phyloP scores from a whole-genome alignment of 441 rosid species.

The Jatropha podagrica region DNA sequence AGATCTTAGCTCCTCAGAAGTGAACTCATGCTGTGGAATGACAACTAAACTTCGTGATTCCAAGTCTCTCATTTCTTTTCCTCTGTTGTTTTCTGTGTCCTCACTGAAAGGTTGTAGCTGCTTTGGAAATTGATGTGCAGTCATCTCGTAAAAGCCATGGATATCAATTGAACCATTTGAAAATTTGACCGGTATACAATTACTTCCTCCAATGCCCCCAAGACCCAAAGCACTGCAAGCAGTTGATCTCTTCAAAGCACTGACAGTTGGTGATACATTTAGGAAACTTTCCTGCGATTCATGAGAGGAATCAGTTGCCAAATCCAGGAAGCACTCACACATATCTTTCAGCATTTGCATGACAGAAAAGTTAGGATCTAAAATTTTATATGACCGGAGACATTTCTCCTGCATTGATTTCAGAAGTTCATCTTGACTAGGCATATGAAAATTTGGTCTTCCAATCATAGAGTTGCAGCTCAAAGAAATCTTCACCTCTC shows the following conservation, averaged over 20 bases:
- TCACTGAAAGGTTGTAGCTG: slow-evolving; percentile 11
- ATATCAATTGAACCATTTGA: slow-evolving; percentile 24
- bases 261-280: slow-evolving; percentile 37
- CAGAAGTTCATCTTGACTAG: slow-evolving; percentile 66
- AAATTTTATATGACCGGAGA: slow-evolving; percentile 66
- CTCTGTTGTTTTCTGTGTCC: slow-evolving; percentile 25
- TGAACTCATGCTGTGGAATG: slow-evolving; percentile 48
- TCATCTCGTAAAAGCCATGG: slow-evolving; percentile 15
- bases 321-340: slow-evolving; percentile 70
- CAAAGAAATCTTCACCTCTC: slow-evolving; percentile 85
- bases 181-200: slow-evolving; percentile 15
- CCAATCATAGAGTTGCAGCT: slow-evolving; percentile 60
- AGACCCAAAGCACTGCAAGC: slow-evolving; percentile 31
- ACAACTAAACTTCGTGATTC: slow-evolving; percentile 41
- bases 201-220: slow-evolving; percentile 15
- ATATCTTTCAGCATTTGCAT: slow-evolving; percentile 65
- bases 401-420: slow-evolving; percentile 71
- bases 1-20: slow-evolving; percentile 49
- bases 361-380: slow-evolving; percentile 74
- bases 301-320: slow-evolving; percentile 57
- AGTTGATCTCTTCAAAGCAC: slow-evolving; percentile 48
- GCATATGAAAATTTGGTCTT: slow-evolving; percentile 51
- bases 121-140: slow-evolving; percentile 21
- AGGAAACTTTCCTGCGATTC: slow-evolving; percentile 53
- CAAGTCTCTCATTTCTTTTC: slow-evolving; percentile 25